Conservation (phyloP, 2,329 filamentous ascomycete species). For the Fusarium sp. region DNA sequence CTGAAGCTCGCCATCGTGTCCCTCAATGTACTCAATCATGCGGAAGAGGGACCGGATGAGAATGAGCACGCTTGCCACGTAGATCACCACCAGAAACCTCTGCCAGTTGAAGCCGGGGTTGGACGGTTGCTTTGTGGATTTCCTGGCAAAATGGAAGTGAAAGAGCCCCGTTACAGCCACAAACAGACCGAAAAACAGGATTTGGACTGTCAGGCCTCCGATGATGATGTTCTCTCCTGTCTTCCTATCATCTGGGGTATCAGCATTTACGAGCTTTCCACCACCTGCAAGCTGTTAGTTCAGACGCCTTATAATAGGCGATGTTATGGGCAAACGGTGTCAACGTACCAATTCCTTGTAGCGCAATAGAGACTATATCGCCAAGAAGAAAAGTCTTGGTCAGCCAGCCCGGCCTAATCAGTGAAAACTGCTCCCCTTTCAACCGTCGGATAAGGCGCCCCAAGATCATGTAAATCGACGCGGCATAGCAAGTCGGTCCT, state of each 20-base stretch:
- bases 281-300: neutral
- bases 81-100: slow-evolving; percentile 3
- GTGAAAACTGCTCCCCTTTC: neutral
- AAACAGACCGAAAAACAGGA: slow-evolving; percentile 11
- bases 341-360: slow-evolving; percentile 1
- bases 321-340: too few species aligned
- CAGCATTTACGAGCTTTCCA: neutral
- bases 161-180: neutral
- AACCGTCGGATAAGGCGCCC: slow-evolving; percentile 3
- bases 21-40: slow-evolving; percentile 5
- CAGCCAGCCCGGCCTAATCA: slow-evolving; percentile 2
- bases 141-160: slow-evolving; percentile 1
- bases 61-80: neutral
- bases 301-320: neutral
- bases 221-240: neutral
- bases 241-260: neutral
- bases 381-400: slow-evolving; percentile 9
- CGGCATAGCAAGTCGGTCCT: slow-evolving; percentile 12
- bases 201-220: slow-evolving; percentile 4
- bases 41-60: slow-evolving; percentile 7
- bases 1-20: neutral
- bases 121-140: neutral
- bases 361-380: slow-evolving; percentile 3
- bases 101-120: neutral
- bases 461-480: slow-evolving; percentile 12